A percentile compares a stretch with the other conserved stretches of the same genome.
These are phyloP conservation scores for Penicillium expansum DNA, from an alignment of 2,329 filamentous ascomycete genomes.

Conservation along the genomic window DNA sequence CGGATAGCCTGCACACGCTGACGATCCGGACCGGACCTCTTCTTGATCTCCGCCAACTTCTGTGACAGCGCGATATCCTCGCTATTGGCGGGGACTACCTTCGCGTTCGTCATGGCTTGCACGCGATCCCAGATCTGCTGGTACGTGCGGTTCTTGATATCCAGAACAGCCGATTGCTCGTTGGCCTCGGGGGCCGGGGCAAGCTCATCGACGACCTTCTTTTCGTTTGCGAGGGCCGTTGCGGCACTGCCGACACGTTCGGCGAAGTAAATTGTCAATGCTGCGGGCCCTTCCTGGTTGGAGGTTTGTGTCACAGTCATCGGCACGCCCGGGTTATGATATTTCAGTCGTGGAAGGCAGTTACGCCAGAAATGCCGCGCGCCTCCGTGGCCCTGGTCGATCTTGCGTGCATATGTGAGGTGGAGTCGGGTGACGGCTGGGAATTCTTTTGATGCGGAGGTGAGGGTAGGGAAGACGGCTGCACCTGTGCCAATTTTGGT, in stretches of 20 bases:
- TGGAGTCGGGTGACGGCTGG: constrained; percentile 43
- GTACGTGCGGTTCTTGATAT: constrained; percentile 40
- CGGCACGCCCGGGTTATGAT: constrained; percentile 80
- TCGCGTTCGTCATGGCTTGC: constrained; percentile 41
- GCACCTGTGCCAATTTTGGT: constrained; percentile 81
- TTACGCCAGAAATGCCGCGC: constrained; percentile 83
- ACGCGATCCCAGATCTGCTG: constrained; percentile 46
- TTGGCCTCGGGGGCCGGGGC: constrained; percentile 32
- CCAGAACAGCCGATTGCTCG: constrained; percentile 37
- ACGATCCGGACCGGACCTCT: constrained; percentile 40
- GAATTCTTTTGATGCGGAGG: constrained; percentile 33
- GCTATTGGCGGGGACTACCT: constrained; percentile 33
- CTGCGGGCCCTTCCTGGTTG: constrained; percentile 47
- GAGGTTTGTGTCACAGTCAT: constrained; percentile 75
- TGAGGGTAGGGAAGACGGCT: constrained; percentile 63
- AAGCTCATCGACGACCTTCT: constrained; percentile 31
- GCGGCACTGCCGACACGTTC: constrained; percentile 31
- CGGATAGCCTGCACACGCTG: constrained; percentile 38
- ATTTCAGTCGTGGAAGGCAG: constrained; percentile 84
- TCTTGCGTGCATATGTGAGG: constrained; percentile 45
- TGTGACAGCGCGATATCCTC: constrained; percentile 39
- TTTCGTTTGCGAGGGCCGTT: constrained; percentile 21
- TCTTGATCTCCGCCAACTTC: constrained; percentile 35
- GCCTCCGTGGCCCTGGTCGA: constrained; percentile 40
- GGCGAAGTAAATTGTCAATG: constrained; percentile 45